Evolutionary conservation across 1,284 basidiomycete genomes (phyloP).

Genomic region (Puccinia polysora): DNA sequence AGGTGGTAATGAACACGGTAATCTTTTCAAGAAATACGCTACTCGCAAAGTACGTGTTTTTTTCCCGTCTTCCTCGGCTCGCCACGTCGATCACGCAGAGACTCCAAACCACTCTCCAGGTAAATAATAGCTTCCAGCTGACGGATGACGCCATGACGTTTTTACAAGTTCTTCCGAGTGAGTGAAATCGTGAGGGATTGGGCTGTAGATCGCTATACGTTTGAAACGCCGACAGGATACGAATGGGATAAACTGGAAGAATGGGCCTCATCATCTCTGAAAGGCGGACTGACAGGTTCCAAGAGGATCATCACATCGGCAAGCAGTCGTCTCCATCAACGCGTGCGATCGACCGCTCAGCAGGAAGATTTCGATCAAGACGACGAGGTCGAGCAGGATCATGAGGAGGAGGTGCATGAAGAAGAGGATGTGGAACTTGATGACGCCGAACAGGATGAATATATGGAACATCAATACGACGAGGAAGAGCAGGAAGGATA

Average conservation of each 20-base stretch:
- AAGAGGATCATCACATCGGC: not conserved
- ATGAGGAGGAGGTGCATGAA: not conserved
- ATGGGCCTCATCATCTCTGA: constrained; percentile 14
- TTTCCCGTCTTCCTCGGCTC: not conserved
- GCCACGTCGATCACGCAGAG: not conserved
- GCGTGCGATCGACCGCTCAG: not conserved
- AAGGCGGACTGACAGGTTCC: not conserved
- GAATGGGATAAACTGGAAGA: constrained; percentile 39
- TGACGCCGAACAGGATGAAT: not conserved
- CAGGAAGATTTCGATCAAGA: constrained; percentile 6
- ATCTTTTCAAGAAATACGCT: constrained; percentile 39
- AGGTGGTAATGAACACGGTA: constrained; percentile 39
- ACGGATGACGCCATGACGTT: too few relatives aligned
- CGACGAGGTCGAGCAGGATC: not conserved
- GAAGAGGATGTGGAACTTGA: not conserved
- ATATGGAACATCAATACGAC: too few relatives aligned
- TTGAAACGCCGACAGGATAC: constrained; percentile 31
- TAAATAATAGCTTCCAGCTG: too few relatives aligned
- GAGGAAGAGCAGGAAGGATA: too few relatives aligned
- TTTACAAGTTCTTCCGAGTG: constrained; percentile 41
- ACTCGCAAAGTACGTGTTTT: constrained; percentile 26
- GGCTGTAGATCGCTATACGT: constrained; percentile 32
- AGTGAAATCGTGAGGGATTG: constrained; percentile 39
- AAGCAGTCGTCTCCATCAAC: not conserved
- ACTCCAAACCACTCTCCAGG: not conserved